Percentiles rank a stretch among this genome's conserved stretches.
Evolutionary conservation across 2,329 filamentous ascomycete genomes (phyloP).

Genomic region (Talaromyces verruculosus): DNA sequence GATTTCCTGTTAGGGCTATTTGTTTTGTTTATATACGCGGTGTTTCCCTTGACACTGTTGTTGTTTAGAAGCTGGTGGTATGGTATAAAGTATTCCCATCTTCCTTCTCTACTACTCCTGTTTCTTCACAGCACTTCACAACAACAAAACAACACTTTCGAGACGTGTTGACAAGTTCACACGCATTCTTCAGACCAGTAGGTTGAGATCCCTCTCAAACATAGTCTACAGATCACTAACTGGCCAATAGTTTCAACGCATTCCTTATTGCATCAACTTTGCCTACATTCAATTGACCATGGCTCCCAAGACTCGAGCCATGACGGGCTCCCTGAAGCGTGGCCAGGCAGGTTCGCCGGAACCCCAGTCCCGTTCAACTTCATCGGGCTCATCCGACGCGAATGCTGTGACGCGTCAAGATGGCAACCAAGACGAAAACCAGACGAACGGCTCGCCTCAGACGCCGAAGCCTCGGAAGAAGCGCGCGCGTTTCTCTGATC

Average conservation of each 20-base stretch:
- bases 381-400: neutral
- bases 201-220: neutral
- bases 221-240: neutral
- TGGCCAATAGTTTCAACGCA: neutral
- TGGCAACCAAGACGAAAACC: neutral
- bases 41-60: neutral
- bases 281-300: neutral
- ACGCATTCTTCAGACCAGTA: neutral
- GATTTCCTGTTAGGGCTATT: slow-evolving; percentile 4
- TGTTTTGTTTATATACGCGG: slow-evolving; percentile 1
- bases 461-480: slow-evolving; percentile 41
- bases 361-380: neutral
- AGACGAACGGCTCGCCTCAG: neutral
- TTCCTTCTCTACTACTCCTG: neutral
- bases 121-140: neutral
- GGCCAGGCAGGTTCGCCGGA: neutral
- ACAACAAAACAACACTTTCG: neutral
- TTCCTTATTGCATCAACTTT: neutral
- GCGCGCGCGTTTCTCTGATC: slow-evolving; percentile 49
- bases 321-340: slow-evolving; percentile 2
- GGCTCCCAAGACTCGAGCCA: neutral
- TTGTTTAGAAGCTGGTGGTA: neutral
- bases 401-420: neutral
- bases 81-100: neutral
- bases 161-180: neutral